A percentile compares a stretch with the other conserved stretches of the same genome.
Evolutionary conservation across 768 basidiomycete species (phyloP).

Genomic region (Epithele typhae): DNA sequence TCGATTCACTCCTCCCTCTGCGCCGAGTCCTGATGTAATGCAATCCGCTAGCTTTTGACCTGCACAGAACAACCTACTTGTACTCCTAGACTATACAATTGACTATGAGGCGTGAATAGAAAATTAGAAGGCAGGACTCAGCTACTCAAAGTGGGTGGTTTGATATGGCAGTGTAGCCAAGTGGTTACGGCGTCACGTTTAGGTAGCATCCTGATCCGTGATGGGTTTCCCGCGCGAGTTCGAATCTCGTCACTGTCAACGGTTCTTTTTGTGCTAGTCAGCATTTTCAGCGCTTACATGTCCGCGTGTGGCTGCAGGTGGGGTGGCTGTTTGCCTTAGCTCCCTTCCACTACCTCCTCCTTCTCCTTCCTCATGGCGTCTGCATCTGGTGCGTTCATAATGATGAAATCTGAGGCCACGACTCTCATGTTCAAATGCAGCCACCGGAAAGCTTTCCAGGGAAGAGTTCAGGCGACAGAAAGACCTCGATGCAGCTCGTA

Average conservation of each 20-base stretch:
- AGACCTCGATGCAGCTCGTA: conserved; percentile 96
- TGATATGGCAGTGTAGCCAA: conserved; percentile 53
- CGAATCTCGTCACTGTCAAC: conserved; percentile 57
- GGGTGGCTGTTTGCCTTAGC: background rate
- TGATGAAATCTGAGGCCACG: background rate
- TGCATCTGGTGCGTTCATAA: conserved; percentile 12
- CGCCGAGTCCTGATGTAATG: conserved; percentile 8
- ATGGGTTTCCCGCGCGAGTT: conserved; percentile 58
- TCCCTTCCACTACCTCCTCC: background rate
- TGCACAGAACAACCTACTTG: conserved; percentile 10
- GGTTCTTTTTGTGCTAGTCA: conserved; percentile 7
- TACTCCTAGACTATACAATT: conserved; percentile 4
- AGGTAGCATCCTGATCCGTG: conserved; percentile 41
- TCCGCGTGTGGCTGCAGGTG: background rate
- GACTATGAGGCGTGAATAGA: no score
- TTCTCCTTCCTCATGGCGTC: conserved; percentile 11
- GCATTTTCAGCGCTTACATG: conserved; percentile 2
- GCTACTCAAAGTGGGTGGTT: no score
- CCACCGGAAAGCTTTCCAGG: conserved; percentile 79
- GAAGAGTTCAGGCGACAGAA: conserved; percentile 95
- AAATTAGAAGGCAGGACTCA: no score
- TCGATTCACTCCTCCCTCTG: background rate
- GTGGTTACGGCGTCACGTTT: conserved; percentile 60
- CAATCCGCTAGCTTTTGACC: conserved; percentile 7
- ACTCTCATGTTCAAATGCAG: conserved; percentile 21